Evolutionary conservation across 306 rosid species (phyloP).

Genomic region (Fragaria nilgerrensis): DNA sequence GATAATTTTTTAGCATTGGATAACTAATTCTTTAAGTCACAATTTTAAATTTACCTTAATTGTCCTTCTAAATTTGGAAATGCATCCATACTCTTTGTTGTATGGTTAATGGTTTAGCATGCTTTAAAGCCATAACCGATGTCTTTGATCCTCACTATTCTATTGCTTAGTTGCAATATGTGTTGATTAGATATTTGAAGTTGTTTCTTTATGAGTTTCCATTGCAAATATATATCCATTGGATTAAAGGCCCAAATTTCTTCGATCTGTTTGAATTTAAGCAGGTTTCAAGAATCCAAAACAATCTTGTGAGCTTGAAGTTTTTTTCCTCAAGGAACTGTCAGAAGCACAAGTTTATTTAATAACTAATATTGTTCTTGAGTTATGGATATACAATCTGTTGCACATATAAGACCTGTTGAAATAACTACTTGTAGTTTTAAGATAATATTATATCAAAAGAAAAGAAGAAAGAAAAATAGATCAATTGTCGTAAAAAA

Average conservation of each 20-base stretch:
- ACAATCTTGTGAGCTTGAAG: background rate
- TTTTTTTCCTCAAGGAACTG: background rate
- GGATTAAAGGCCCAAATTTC: background rate
- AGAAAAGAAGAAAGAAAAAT: background rate
- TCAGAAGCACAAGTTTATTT: background rate
- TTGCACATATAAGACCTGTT: background rate
- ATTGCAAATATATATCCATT: background rate
- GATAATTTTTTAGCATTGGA: background rate
- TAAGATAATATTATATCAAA: background rate
- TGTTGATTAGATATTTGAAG: background rate
- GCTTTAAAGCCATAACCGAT: background rate
- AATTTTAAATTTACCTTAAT: background rate
- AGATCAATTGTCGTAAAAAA: background rate
- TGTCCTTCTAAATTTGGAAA: background rate
- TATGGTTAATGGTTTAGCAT: background rate
- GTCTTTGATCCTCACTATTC: background rate
- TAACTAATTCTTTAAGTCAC: background rate
- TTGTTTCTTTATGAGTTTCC: background rate
- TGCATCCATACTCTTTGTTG: background rate
- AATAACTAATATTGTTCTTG: background rate
- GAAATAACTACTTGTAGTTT: background rate
- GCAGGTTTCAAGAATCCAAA: background rate
- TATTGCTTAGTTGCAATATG: background rate
- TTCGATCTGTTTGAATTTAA: background rate
- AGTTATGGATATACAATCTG: background rate